Percentiles rank a stretch among this genome's conserved stretches.
These are phyloP conservation scores for Panaeolus papilionaceus DNA, from an alignment of 768 basidiomycete species.

Conservation along the genomic window DNA sequence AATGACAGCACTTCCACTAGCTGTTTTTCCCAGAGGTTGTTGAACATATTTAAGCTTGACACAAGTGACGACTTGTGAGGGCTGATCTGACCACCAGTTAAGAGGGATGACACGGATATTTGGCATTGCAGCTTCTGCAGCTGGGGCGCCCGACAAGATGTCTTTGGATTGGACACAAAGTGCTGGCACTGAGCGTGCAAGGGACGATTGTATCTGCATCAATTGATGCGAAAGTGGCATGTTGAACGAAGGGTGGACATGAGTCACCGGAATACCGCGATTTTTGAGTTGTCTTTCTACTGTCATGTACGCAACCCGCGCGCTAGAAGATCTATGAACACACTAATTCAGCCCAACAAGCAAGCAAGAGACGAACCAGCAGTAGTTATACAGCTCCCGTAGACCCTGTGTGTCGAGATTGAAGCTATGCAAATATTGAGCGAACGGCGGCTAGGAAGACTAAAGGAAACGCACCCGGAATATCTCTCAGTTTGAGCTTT, in stretches of 20 bases:
- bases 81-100: slow-evolving; percentile 90
- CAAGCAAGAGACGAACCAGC: slow-evolving; percentile 59
- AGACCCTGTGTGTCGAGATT: slow-evolving; percentile 75
- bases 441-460: background rate
- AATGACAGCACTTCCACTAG: slow-evolving; percentile 65
- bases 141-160: slow-evolving; percentile 82
- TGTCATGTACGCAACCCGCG: slow-evolving; percentile 88
- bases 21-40: slow-evolving; percentile 80
- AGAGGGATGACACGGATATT: slow-evolving; percentile 89
- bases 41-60: slow-evolving; percentile 92
- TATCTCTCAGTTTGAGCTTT: slow-evolving; percentile 4
- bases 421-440: slow-evolving; percentile 49
- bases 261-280: slow-evolving; percentile 77
- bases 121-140: slow-evolving; percentile 91
- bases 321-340: slow-evolving; percentile 49
- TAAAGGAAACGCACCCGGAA: slow-evolving; percentile 28
- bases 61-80: slow-evolving; percentile 85
- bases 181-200: slow-evolving; percentile 80
- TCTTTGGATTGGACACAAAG: slow-evolving; percentile 84
- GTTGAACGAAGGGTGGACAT: slow-evolving; percentile 65
- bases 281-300: slow-evolving; percentile 89
- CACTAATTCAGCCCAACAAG: background rate
- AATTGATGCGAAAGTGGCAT: slow-evolving; percentile 50
- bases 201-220: slow-evolving; percentile 69
- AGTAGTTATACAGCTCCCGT: slow-evolving; percentile 85